Evolutionary conservation across 768 basidiomycete genomes (phyloP).

Genomic region (Coprinopsis strossmayeri): DNA sequence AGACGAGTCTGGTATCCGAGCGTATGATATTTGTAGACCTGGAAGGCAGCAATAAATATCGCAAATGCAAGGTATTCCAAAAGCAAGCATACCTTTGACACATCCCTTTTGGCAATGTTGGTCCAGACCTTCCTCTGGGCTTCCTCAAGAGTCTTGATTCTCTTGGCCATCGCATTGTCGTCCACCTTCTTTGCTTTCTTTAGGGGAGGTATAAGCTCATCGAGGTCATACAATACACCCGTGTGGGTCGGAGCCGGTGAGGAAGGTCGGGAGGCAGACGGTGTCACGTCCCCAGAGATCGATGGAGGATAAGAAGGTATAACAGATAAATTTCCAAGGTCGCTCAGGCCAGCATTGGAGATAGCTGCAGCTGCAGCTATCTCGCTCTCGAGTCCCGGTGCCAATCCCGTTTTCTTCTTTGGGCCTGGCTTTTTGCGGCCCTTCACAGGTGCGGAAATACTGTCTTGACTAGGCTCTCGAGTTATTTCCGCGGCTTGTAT

Average conservation of each 20-base stretch:
- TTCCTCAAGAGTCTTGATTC: slow-evolving; percentile 74
- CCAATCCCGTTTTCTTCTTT: slow-evolving; percentile 51
- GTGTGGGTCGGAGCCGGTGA: slow-evolving; percentile 58
- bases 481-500: slow-evolving; percentile 10
- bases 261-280: slow-evolving; percentile 59
- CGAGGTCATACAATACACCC: slow-evolving; percentile 64
- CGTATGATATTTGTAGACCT: slow-evolving; percentile 80
- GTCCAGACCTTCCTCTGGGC: slow-evolving; percentile 87
- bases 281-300: slow-evolving; percentile 64
- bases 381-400: slow-evolving; percentile 45
- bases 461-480: slow-evolving; percentile 57
- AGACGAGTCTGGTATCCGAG: slow-evolving; percentile 61
- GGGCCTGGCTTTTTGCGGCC: slow-evolving; percentile 49
- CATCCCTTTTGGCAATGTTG: slow-evolving; percentile 77
- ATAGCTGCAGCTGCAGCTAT: slow-evolving; percentile 20
- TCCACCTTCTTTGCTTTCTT: slow-evolving; percentile 76
- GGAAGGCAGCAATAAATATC: neutral
- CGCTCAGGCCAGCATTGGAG: neutral
- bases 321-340: neutral
- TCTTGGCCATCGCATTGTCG: slow-evolving; percentile 62
- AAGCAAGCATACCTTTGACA: slow-evolving; percentile 58
- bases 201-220: slow-evolving; percentile 62
- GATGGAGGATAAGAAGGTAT: slow-evolving; percentile 42
- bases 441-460: slow-evolving; percentile 42
- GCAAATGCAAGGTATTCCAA: neutral